phyloP scores from a whole-genome alignment of 768 basidiomycete genomes.

The Leccinellum rugosiceps region DNA sequence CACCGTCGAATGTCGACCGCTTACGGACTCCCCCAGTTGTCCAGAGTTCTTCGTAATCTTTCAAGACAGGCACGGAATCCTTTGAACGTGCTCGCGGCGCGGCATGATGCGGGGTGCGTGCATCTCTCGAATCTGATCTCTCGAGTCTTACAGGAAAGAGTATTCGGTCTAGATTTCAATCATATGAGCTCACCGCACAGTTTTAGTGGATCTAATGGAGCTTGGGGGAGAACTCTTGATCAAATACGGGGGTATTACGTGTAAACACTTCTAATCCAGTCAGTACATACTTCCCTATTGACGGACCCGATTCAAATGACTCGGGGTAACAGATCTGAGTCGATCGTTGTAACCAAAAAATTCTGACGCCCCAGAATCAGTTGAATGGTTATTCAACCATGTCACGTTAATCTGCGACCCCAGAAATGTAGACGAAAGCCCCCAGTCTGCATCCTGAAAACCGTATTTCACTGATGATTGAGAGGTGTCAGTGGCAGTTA shows the following conservation, averaged over 20 bases:
- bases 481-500: too few relatives aligned
- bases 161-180: not conserved
- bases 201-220: not conserved
- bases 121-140: not conserved
- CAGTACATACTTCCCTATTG: too few relatives aligned
- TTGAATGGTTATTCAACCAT: slow-evolving; percentile 24
- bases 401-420: slow-evolving; percentile 25
- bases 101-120: not conserved
- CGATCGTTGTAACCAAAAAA: slow-evolving; percentile 38
- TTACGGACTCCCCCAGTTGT: not conserved
- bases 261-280: too few relatives aligned
- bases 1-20: too few relatives aligned
- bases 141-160: not conserved
- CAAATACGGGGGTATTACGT: too few relatives aligned
- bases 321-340: too few relatives aligned
- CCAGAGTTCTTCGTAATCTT: not conserved
- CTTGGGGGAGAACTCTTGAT: too few relatives aligned
- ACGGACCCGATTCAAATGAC: too few relatives aligned
- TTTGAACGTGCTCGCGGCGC: too few relatives aligned
- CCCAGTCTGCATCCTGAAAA: slow-evolving; percentile 42
- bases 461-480: slow-evolving; percentile 39
- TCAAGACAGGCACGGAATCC: not conserved
- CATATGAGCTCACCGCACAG: not conserved
- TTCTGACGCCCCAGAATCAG: slow-evolving; percentile 36
- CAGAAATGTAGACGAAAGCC: slow-evolving; percentile 32